A percentile compares a stretch with the other conserved stretches of the same genome.
phyloP scores from a whole-genome alignment of 2,329 filamentous ascomycete species.

The Penicillium sp. region DNA sequence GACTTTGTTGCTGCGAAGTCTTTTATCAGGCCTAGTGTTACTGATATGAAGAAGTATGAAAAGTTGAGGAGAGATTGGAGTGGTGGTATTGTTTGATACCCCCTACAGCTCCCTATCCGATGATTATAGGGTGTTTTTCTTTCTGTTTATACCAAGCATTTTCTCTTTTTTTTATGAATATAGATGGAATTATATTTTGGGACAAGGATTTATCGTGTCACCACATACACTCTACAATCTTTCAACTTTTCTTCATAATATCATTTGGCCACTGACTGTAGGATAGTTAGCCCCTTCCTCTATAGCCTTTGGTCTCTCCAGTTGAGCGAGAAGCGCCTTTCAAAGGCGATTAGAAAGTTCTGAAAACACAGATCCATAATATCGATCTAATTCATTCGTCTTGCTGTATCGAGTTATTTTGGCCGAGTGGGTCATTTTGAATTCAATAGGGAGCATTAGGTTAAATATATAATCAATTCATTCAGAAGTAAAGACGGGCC shows the following conservation, averaged over 20 bases:
- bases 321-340: background rate
- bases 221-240: too few relatives aligned
- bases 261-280: too few relatives aligned
- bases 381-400: background rate
- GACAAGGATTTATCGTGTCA: too few relatives aligned
- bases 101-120: background rate
- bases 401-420: background rate
- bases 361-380: background rate
- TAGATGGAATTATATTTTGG: too few relatives aligned
- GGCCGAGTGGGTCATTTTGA: background rate
- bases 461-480: background rate
- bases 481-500: background rate
- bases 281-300: background rate
- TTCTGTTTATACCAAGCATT: slow-evolving; percentile 4
- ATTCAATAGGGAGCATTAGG: background rate
- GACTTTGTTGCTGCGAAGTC: slow-evolving; percentile 48
- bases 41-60: slow-evolving; percentile 62
- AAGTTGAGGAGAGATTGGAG: slow-evolving; percentile 56
- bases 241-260: too few relatives aligned
- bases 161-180: background rate
- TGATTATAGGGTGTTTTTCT: background rate
- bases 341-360: background rate
- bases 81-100: slow-evolving; percentile 35
- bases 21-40: slow-evolving; percentile 55
- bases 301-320: background rate